Conservation (phyloP, 441 rosid genomes). For the Adansonia madagascariensis region DNA sequence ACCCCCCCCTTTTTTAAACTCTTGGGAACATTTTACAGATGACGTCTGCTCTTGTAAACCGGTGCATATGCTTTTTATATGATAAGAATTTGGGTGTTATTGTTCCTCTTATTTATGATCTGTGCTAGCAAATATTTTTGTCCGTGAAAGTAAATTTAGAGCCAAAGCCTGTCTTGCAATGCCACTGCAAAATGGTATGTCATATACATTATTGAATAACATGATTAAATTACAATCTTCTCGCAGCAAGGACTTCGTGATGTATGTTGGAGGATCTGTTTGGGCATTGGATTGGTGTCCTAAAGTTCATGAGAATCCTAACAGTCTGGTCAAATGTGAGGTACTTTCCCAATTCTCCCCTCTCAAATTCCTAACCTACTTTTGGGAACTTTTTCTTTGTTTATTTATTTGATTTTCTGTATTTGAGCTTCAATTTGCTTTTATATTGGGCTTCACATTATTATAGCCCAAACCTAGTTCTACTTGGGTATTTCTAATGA, state of each 20-base stretch:
- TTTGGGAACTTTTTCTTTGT: conserved; percentile 1
- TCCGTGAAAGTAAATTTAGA: background rate
- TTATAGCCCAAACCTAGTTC: conserved; percentile 5
- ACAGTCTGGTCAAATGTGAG: conserved; percentile 61
- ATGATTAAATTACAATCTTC: conserved; percentile 22
- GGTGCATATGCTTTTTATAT: background rate
- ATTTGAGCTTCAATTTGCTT: background rate
- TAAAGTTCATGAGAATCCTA: conserved; percentile 51
- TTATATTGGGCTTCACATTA: background rate
- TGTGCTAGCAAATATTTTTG: background rate
- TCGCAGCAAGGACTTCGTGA: conserved; percentile 81
- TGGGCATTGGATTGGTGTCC: conserved; percentile 99
- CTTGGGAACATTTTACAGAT: background rate
- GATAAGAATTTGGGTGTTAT: background rate
- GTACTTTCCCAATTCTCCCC: conserved; percentile 37
- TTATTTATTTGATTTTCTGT: background rate
- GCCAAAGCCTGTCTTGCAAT: background rate
- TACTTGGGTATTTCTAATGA: conserved; percentile 1
- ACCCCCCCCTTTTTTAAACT: background rate
- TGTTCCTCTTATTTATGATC: conserved; percentile 12
- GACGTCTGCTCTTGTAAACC: background rate
- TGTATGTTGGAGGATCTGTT: conserved; percentile 87
- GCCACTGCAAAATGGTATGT: background rate
- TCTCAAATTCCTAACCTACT: background rate
- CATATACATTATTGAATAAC: background rate